These are phyloP conservation scores for Prototheca cutis DNA, from an alignment of 163 green algal genomes.

Conservation along the genomic window DNA sequence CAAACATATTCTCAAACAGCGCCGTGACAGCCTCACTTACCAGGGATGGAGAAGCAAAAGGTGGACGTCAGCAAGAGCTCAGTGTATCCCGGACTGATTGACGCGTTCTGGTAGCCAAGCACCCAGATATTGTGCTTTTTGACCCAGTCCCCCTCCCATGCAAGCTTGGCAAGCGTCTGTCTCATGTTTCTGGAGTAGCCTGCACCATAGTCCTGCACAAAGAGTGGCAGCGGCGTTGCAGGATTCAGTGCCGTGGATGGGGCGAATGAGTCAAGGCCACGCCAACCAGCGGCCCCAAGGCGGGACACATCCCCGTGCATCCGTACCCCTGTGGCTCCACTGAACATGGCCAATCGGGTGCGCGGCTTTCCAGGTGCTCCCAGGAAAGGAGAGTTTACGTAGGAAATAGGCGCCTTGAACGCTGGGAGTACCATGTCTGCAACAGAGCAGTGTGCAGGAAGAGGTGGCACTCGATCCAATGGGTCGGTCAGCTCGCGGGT, in stretches of 20 bases:
- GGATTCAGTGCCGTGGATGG: neutral
- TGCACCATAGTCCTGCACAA: neutral
- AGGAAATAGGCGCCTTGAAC: neutral
- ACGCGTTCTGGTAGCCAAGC: neutral
- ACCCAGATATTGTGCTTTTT: constrained; percentile 12
- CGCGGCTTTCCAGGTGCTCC: too few relatives aligned
- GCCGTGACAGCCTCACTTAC: too few relatives aligned
- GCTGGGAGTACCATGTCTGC: constrained; percentile 10
- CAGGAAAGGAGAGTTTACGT: neutral
- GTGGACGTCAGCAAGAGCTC: neutral
- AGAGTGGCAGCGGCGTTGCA: neutral
- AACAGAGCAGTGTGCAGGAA: neutral
- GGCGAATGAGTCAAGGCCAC: neutral
- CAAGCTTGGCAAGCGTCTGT: constrained; percentile 2
- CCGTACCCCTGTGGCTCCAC: neutral
- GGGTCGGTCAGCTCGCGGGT: too few relatives aligned
- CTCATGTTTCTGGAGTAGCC: neutral
- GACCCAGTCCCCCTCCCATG: constrained; percentile 11
- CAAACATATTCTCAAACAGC: too few relatives aligned
- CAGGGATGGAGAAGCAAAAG: constrained; percentile 8
- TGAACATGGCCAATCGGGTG: constrained; percentile 2
- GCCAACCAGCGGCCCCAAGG: neutral
- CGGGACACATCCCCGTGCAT: neutral
- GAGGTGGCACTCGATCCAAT: neutral
- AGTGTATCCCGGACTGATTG: neutral